Conservation (phyloP, 148 eudicot species). For the Tetragonia tetragonoides region DNA sequence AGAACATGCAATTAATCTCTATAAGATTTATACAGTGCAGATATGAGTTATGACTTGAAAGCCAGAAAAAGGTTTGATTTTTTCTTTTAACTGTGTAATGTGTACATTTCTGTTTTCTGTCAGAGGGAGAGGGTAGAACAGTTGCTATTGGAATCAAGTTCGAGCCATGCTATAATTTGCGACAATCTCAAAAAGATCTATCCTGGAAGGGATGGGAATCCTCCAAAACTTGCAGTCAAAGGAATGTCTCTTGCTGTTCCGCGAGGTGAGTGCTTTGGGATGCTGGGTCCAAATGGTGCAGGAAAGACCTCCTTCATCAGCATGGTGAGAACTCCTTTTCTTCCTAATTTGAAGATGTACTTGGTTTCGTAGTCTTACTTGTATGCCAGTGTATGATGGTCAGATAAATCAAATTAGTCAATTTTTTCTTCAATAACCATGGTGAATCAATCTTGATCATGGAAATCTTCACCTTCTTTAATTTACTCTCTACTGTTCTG, state of each 20-base stretch:
- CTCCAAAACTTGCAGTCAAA: conserved; percentile 80
- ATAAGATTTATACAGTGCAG: not conserved
- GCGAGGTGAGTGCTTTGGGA: conserved; percentile 94
- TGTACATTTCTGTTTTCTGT: not conserved
- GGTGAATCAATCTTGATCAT: not conserved
- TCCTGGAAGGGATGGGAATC: conserved; percentile 90
- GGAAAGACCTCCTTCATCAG: conserved; percentile 92
- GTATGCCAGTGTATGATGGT: not conserved
- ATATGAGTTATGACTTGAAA: not conserved
- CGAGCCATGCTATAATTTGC: conserved; percentile 54
- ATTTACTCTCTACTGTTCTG: not conserved
- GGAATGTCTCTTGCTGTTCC: conserved; percentile 86
- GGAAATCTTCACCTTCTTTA: not conserved
- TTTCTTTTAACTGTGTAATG: not conserved
- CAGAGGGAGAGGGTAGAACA: conserved; percentile 83
- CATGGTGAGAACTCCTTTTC: conserved; percentile 56
- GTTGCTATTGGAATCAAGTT: conserved; percentile 50
- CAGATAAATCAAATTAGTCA: not conserved
- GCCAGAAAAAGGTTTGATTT: no score
- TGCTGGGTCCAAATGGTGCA: conserved; percentile 99
- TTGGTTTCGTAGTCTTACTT: not conserved
- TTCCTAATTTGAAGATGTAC: conserved; percentile 5
- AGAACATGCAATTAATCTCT: not conserved
- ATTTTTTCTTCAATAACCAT: not conserved
- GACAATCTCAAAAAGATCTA: conserved; percentile 71